Evolutionary conservation across 495 filamentous ascomycete species (phyloP).

Genomic region (Lasiosphaeria miniovina): DNA sequence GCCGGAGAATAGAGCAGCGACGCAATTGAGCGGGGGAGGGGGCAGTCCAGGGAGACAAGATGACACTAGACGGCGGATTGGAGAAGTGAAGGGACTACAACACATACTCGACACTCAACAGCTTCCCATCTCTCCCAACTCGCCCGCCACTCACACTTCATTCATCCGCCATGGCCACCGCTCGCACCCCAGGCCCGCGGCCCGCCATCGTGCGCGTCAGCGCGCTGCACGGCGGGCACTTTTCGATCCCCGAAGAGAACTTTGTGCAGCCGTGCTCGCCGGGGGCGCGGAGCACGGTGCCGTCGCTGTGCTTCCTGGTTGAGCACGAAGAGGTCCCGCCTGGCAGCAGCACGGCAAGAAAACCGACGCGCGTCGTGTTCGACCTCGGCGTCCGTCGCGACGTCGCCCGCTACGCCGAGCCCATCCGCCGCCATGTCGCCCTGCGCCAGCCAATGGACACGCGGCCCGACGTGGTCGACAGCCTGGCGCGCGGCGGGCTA

Average conservation of each 20-base stretch:
- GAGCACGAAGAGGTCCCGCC: slow-evolving; percentile 24
- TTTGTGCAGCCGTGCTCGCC: slow-evolving; percentile 33
- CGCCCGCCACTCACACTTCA: too few relatives aligned
- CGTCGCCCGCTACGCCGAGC: slow-evolving; percentile 28
- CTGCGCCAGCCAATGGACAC: slow-evolving; percentile 35
- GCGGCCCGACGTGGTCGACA: slow-evolving; percentile 35
- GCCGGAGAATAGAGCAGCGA: too few relatives aligned
- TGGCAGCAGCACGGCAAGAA: slow-evolving; percentile 1
- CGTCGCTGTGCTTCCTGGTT: slow-evolving; percentile 37
- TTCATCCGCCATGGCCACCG: not conserved
- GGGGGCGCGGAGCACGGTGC: slow-evolving; percentile 23
- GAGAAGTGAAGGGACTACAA: not conserved
- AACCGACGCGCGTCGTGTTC: slow-evolving; percentile 35
- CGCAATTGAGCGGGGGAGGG: too few relatives aligned
- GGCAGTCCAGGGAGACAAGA: too few relatives aligned
- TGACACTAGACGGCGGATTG: too few relatives aligned
- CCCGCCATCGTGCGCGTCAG: slow-evolving; percentile 41
- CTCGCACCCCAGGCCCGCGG: not conserved
- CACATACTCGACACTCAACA: not conserved
- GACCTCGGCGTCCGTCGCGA: slow-evolving; percentile 40
- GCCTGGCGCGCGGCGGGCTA: slow-evolving; percentile 29
- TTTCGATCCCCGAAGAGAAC: slow-evolving; percentile 40
- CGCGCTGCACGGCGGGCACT: slow-evolving; percentile 43
- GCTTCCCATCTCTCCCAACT: not conserved
- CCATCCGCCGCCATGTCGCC: slow-evolving; percentile 33